These are phyloP conservation scores for Carpinus fangiana DNA, from an alignment of 306 rosid species.

Conservation along the genomic window DNA sequence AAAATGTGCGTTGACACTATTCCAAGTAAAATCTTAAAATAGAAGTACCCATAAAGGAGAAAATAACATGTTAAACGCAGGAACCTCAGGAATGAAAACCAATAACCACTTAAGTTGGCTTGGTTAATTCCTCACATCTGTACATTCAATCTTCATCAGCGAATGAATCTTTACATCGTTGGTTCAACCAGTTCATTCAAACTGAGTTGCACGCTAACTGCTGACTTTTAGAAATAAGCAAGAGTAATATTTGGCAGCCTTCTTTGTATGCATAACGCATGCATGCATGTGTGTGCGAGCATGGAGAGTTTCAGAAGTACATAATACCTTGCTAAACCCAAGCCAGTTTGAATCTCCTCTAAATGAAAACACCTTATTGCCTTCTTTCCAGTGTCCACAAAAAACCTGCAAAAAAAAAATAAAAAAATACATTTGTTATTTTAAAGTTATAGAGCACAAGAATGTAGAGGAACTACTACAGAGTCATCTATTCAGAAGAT, in stretches of 20 bases:
- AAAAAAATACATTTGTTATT: conserved; percentile 9
- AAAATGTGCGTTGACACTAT: neutral
- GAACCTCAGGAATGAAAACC: neutral
- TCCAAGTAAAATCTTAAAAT: neutral
- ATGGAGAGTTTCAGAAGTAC: neutral
- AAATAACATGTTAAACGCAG: neutral
- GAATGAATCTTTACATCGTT: neutral
- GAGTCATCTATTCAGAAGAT: conserved; percentile 3
- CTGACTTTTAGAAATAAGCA: neutral
- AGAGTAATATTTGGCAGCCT: neutral
- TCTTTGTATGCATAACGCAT: neutral
- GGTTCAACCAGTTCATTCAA: neutral
- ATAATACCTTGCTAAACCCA: conserved; percentile 84
- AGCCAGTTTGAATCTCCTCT: conserved; percentile 99
- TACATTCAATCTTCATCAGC: neutral
- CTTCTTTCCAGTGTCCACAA: conserved; percentile 80
- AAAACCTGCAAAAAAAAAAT: conserved; percentile 50
- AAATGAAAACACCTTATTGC: conserved; percentile 56
- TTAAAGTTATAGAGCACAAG: conserved; percentile 21
- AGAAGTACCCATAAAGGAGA: neutral
- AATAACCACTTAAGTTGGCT: neutral
- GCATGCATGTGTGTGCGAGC: neutral
- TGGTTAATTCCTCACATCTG: neutral
- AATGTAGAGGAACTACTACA: neutral
- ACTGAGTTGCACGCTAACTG: neutral